A percentile compares a stretch with the other conserved stretches of the same genome.
Conservation (phyloP, 441 rosid genomes). For the Populus hybrid region DNA sequence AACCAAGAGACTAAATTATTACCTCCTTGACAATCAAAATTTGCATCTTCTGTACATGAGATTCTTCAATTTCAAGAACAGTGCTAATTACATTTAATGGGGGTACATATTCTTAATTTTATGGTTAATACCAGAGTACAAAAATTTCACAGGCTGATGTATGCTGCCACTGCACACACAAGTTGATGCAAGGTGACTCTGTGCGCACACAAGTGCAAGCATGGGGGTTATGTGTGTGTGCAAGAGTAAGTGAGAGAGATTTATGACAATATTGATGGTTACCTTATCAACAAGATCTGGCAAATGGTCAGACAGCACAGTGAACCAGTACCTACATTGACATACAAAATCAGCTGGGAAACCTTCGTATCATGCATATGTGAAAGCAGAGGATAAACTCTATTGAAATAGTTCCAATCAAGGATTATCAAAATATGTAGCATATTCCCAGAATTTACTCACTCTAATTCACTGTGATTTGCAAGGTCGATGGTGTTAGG, state of each 20-base stretch:
- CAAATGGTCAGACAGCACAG: slow-evolving; percentile 83
- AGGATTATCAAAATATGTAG: slow-evolving; percentile 11
- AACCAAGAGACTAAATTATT: not conserved
- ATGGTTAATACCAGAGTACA: not conserved
- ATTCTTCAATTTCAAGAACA: not conserved
- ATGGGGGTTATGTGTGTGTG: not conserved
- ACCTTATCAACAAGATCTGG: slow-evolving; percentile 98
- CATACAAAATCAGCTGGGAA: slow-evolving; percentile 22
- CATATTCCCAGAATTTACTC: slow-evolving; percentile 36
- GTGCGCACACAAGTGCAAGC: no score
- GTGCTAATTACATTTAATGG: not conserved
- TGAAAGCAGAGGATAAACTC: not conserved
- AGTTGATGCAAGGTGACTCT: no score
- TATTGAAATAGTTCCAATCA: not conserved
- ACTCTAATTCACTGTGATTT: slow-evolving; percentile 86
- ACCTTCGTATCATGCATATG: not conserved
- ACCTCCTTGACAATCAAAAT: not conserved
- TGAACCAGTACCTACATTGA: slow-evolving; percentile 87
- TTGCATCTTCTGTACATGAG: no score
- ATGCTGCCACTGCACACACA: not conserved
- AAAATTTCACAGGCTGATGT: not conserved
- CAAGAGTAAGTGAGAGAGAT: slow-evolving; percentile 5
- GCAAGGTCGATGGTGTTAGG: slow-evolving; percentile 97
- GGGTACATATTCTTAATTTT: not conserved
- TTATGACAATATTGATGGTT: slow-evolving; percentile 16